Base-by-base conservation (phyloP, 306 rosid genomes). In the Dryas alaskensis region DNA sequence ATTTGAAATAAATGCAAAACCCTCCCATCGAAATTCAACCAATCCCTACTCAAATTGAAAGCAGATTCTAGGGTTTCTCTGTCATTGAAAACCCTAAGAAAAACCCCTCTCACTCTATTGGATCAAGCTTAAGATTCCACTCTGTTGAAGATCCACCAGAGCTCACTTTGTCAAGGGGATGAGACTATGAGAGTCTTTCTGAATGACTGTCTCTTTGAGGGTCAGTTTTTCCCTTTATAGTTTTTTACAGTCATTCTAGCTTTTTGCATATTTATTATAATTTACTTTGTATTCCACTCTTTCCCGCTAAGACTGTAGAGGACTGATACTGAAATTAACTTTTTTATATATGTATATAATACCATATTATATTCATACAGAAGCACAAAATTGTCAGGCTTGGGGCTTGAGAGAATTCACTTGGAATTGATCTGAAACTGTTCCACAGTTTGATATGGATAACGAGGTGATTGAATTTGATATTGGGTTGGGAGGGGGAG, bases 381-480 rank as follows among this genome's bases (percentile, higher is more conserved):
- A 77, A 48, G n/a, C 27, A 66, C 49, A 42, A 3, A 51, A 65
- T 44, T 73, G 54, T 31, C 49, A 16, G n/a, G 52, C 52, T 54
- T 63, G 50, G 73, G 79, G 8, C 16, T 66, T 78, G 58, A 44
- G 73, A 58, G 52, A 39, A 25, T 37, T 31, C 4, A 46, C 2
- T 70, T 64, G 74, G 63, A 45, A 13, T 46, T 63, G 72, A 52
- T 50, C 52, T 63, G 77, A 60, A 61, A 17, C 19, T 5, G 46
- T 66, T 48, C 19, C 7, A 58, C 65, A 66, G 22, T 46, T 74
- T 45, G 64, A 70, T 12, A 89, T 92, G 98, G 98, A 92, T 72
- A 88, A 85, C 67, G 95, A 86, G 81, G 86, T 91, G 77, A 80
- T 93, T 50, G 98, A 89, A 67, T 94, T 94, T 80, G 96, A 94